Evolutionary conservation across 2,329 filamentous ascomycete species (phyloP).

Genomic region (Fusarium aywerte): DNA sequence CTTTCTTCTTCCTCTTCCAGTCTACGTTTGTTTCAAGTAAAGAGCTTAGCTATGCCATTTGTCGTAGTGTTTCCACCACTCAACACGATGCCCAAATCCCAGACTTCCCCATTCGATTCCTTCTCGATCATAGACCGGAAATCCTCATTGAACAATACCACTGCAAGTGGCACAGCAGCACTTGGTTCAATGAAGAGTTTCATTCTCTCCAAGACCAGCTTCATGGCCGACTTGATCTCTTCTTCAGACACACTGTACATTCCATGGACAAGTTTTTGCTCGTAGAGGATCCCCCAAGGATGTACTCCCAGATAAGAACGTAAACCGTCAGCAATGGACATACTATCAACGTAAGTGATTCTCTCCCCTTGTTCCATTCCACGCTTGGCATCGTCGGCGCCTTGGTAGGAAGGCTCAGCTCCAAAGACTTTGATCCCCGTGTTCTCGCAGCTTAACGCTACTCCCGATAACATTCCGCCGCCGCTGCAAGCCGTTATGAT

Average conservation of each 20-base stretch:
- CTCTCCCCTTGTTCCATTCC: neutral
- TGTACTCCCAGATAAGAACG: neutral
- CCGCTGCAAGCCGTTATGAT: slow-evolving; percentile 1
- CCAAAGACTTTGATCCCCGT: slow-evolving; percentile 3
- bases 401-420: neutral
- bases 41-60: neutral
- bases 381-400: slow-evolving; percentile 6
- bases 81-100: neutral
- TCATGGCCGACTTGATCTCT: neutral
- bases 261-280: neutral
- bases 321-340: neutral
- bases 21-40: neutral
- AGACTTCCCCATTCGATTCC: neutral
- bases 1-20: too few relatives aligned
- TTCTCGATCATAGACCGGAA: slow-evolving; percentile 1
- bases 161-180: neutral
- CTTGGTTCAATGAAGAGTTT: slow-evolving; percentile 1
- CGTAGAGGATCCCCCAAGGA: neutral
- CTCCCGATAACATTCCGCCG: neutral
- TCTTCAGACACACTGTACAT: slow-evolving; percentile 7
- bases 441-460: neutral
- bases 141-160: neutral
- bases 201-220: neutral
- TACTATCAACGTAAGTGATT: neutral
- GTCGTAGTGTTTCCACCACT: slow-evolving; percentile 1